Percentiles rank a stretch among this genome's conserved stretches.
Evolutionary conservation across 306 rosid genomes (phyloP).

Genomic region (Cicer arietinum): DNA sequence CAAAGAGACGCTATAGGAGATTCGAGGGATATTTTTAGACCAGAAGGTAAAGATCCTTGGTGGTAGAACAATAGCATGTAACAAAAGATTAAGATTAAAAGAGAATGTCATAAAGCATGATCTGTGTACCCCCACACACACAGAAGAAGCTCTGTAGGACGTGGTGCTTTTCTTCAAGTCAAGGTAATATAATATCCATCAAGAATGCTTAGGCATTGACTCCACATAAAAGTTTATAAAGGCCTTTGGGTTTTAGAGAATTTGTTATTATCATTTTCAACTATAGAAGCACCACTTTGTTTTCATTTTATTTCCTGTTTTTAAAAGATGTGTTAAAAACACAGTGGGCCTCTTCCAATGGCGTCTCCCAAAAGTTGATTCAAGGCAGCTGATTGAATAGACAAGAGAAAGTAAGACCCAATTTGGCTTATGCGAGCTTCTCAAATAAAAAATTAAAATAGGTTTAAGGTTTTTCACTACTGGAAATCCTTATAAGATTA

Average conservation of each 20-base stretch:
- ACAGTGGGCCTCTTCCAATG: slow-evolving; percentile 11
- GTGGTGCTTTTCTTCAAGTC: slow-evolving; percentile 8
- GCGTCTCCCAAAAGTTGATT: slow-evolving; percentile 28
- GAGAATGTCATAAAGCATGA: neutral
- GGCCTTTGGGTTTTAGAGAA: neutral
- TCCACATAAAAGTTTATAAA: slow-evolving; percentile 3
- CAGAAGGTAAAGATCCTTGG: neutral
- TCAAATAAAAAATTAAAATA: neutral
- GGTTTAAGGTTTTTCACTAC: neutral
- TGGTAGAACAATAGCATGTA: neutral
- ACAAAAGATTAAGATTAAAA: neutral
- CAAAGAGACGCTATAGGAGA: neutral
- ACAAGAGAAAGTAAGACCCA: slow-evolving; percentile 3
- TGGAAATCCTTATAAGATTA: neutral
- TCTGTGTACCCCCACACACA: neutral
- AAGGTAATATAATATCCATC: neutral
- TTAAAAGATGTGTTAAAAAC: slow-evolving; percentile 20
- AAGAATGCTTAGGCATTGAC: slow-evolving; percentile 21
- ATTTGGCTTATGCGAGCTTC: neutral
- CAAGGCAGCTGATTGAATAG: slow-evolving; percentile 19
- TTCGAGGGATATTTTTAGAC: neutral
- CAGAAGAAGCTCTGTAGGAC: neutral
- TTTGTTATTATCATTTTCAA: neutral
- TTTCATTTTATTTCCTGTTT: neutral
- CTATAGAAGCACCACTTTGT: slow-evolving; percentile 1